Evolutionary conservation across 1,284 basidiomycete species (phyloP).

Genomic region (Cryptococcus floricola): DNA sequence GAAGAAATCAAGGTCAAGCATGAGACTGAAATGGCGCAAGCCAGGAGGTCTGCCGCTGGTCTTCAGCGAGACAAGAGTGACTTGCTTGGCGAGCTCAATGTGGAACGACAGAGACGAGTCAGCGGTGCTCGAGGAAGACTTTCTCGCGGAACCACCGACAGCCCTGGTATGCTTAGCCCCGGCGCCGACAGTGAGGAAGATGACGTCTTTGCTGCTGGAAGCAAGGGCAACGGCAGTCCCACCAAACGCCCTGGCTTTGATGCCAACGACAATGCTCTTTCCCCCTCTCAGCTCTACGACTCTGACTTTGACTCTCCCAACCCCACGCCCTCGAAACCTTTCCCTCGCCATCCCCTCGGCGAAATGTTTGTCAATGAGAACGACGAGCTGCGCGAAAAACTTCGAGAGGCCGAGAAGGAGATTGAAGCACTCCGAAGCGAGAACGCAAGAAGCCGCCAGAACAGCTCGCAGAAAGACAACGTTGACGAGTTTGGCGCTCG

Average conservation of each 20-base stretch:
- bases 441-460: conserved; percentile 9
- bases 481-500: conserved; percentile 36
- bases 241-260: conserved; percentile 60
- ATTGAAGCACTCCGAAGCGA: conserved; percentile 37
- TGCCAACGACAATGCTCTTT: conserved; percentile 54
- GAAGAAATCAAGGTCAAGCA: conserved; percentile 83
- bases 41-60: conserved; percentile 79
- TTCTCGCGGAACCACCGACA: conserved; percentile 43
- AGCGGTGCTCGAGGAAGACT: conserved; percentile 31
- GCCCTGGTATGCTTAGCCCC: conserved; percentile 47
- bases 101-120: conserved; percentile 55
- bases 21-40: conserved; percentile 84
- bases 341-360: conserved; percentile 38
- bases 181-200: conserved; percentile 60
- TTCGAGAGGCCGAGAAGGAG: conserved; percentile 39
- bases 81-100: conserved; percentile 72
- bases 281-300: conserved; percentile 46
- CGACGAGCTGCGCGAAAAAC: conserved; percentile 42
- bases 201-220: conserved; percentile 57
- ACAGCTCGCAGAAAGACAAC: conserved; percentile 5
- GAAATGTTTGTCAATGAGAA: conserved; percentile 47
- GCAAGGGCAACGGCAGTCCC: conserved; percentile 58
- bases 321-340: conserved; percentile 63
- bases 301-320: conserved; percentile 60
- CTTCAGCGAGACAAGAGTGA: conserved; percentile 89